Evolutionary conservation across 441 rosid species (phyloP).

Genomic region (Pelargonium cotyledonis): DNA sequence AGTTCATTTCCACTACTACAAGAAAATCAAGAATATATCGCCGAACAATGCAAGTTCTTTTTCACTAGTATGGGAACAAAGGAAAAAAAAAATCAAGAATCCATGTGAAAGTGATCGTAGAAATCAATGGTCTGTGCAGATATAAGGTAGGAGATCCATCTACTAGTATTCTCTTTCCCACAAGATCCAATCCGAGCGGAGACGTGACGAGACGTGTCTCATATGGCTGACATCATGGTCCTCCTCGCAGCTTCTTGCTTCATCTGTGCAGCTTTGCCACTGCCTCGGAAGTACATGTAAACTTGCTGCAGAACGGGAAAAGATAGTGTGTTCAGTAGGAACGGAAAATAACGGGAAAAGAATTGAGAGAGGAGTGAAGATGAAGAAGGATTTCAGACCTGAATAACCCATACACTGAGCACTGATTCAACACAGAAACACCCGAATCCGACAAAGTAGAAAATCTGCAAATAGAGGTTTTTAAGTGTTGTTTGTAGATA

Average conservation of each 20-base stretch:
- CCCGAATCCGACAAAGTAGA: constrained; percentile 86
- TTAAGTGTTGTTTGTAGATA: not conserved
- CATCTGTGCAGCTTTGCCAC: constrained; percentile 89
- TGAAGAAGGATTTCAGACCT: constrained; percentile 41
- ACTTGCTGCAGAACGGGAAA: constrained; percentile 62
- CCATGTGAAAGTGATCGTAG: not conserved
- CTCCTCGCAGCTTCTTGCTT: constrained; percentile 66
- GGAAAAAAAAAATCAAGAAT: not conserved
- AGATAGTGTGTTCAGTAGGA: constrained; percentile 5
- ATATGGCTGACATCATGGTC: constrained; percentile 65
- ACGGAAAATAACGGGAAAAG: not conserved
- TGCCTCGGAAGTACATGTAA: constrained; percentile 96
- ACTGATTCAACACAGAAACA: constrained; percentile 67
- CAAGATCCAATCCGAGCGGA: constrained; percentile 5
- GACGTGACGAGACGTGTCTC: constrained; percentile 10
- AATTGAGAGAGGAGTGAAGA: not conserved
- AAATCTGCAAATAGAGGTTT: constrained; percentile 44
- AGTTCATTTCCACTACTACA: not conserved
- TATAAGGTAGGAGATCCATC: constrained; percentile 6
- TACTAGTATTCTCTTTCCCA: constrained; percentile 12
- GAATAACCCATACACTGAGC: constrained; percentile 95
- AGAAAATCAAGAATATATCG: not conserved
- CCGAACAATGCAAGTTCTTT: not conserved
- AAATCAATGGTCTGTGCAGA: not conserved
- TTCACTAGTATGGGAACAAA: constrained; percentile 1